Conservation (phyloP, 2,329 filamentous ascomycete genomes). For the Dactylonectria estremocensis region DNA sequence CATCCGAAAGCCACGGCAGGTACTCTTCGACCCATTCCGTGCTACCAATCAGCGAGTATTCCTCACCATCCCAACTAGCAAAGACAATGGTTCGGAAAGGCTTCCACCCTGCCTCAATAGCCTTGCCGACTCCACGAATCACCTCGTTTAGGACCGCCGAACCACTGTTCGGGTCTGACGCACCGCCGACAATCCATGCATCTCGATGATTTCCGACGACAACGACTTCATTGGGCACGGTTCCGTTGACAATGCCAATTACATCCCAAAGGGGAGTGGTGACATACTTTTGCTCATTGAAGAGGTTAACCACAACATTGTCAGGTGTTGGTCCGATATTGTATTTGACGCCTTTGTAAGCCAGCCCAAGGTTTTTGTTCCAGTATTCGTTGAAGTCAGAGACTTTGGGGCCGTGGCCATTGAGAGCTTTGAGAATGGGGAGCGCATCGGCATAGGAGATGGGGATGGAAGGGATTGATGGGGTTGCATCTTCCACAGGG, state of each 20-base stretch:
- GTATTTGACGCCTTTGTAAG: constrained; percentile 87
- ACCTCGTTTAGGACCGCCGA: constrained; percentile 86
- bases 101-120: constrained; percentile 71
- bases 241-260: constrained; percentile 92
- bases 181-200: constrained; percentile 90
- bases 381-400: constrained; percentile 81
- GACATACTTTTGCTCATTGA: constrained; percentile 86
- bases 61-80: constrained; percentile 86
- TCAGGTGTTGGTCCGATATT: constrained; percentile 88
- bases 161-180: constrained; percentile 86
- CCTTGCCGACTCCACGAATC: constrained; percentile 80
- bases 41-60: constrained; percentile 88
- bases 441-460: constrained; percentile 91
- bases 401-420: constrained; percentile 87
- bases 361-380: constrained; percentile 79
- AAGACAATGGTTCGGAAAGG: constrained; percentile 91
- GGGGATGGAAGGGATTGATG: constrained; percentile 90
- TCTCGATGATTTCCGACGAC: constrained; percentile 94
- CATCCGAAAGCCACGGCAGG: constrained; percentile 81
- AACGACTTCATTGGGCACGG: constrained; percentile 86
- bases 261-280: constrained; percentile 92
- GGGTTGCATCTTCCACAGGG: constrained; percentile 78
- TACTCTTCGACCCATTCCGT: constrained; percentile 97
- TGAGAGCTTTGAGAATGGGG: constrained; percentile 90
- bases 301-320: constrained; percentile 77